These are phyloP conservation scores for Rhododendron griersonianum DNA, from an alignment of 148 eudicot species.

Conservation along the genomic window DNA sequence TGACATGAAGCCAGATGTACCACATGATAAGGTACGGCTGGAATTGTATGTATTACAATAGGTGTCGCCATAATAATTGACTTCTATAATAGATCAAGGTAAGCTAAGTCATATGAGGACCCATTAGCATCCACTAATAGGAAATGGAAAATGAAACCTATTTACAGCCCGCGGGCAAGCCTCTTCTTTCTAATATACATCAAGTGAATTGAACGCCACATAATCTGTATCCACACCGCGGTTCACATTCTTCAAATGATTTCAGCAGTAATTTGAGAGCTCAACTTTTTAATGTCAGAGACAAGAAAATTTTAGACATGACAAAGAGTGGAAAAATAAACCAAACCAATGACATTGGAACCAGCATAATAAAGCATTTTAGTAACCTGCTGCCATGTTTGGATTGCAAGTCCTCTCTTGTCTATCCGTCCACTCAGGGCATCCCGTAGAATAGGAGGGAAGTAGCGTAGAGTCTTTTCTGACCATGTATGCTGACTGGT, in stretches of 20 bases:
- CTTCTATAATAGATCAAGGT: background rate
- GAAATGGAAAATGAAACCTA: background rate
- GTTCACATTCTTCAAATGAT: background rate
- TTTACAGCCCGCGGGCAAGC: background rate
- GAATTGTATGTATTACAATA: background rate
- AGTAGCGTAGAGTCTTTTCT: constrained; percentile 80
- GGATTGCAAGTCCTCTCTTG: constrained; percentile 72
- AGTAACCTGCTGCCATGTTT: constrained; percentile 93
- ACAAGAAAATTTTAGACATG: background rate
- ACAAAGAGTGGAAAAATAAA: background rate
- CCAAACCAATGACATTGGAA: background rate
- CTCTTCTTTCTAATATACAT: background rate
- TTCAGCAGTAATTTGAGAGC: background rate
- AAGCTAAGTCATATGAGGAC: background rate
- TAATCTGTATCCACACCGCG: background rate
- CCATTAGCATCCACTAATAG: background rate
- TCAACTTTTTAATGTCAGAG: background rate
- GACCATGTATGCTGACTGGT: constrained; percentile 98
- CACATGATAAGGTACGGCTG: background rate
- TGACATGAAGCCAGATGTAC: background rate
- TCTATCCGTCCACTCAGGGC: constrained; percentile 70
- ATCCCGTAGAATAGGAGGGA: constrained; percentile 78
- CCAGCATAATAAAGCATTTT: background rate
- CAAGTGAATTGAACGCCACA: background rate
- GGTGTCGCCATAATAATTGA: background rate